Conservation (phyloP, 148 eudicot genomes). For the Suaeda aralocaspica region DNA sequence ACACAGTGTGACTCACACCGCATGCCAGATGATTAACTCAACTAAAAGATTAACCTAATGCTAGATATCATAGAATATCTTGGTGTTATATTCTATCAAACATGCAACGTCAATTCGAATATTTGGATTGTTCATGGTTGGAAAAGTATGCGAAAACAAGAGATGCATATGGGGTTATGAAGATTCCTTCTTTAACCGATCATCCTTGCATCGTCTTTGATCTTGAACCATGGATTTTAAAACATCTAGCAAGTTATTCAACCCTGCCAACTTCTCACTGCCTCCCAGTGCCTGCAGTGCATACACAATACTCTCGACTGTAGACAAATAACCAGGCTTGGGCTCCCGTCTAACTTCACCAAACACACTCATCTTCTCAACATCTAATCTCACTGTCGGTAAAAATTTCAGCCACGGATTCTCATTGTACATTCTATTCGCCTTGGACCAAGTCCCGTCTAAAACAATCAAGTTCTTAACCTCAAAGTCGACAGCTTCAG, state of each 20-base stretch:
- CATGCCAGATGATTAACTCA: no score
- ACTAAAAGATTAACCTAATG: no score
- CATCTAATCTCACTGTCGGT: conserved; percentile 68
- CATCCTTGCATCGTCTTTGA: conserved; percentile 68
- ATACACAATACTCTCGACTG: conserved; percentile 81
- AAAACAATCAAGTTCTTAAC: conserved; percentile 83
- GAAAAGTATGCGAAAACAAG: no score
- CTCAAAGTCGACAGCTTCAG: conserved; percentile 42
- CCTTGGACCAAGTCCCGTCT: conserved; percentile 92
- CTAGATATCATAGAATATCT: no score
- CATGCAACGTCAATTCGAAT: no score
- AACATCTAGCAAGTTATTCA: conserved; percentile 58
- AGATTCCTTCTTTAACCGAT: conserved; percentile 38
- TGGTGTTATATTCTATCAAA: no score
- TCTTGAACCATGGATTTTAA: conserved; percentile 85
- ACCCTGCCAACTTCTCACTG: conserved; percentile 34
- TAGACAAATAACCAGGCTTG: conserved; percentile 64
- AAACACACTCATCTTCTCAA: conserved; percentile 64
- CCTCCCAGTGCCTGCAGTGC: conserved; percentile 60
- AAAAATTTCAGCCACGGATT: conserved; percentile 81
- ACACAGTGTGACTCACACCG: no score
- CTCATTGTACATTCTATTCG: conserved; percentile 74
- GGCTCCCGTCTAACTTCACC: conserved; percentile 83
- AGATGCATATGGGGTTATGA: no score
- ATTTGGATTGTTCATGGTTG: no score